Percentiles rank a stretch among this genome's conserved stretches.
Conservation (phyloP, 441 rosid genomes). For the Gossypium laxum region DNA sequence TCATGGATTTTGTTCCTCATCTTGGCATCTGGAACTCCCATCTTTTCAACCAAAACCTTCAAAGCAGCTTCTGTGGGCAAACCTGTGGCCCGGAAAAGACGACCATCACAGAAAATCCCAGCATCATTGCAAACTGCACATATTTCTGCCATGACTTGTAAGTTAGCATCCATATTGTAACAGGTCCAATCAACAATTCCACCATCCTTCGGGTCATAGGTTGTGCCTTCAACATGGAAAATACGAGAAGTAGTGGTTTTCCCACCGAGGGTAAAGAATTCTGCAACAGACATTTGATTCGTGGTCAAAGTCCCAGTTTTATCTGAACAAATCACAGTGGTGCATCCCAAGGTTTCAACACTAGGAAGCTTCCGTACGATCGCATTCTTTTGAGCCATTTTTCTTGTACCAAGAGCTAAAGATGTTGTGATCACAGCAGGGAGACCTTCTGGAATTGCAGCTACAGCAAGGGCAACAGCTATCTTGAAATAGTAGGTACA, state of each 20-base stretch:
- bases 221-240: constrained; percentile 72
- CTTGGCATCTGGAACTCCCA: constrained; percentile 62
- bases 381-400: constrained; percentile 90
- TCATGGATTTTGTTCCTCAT: constrained; percentile 41
- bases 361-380: constrained; percentile 82
- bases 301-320: constrained; percentile 88
- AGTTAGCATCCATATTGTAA: constrained; percentile 75
- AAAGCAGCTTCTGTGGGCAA: constrained; percentile 94
- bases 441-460: constrained; percentile 94
- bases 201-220: constrained; percentile 89
- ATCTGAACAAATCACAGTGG: constrained; percentile 23
- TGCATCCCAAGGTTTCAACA: constrained; percentile 89
- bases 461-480: constrained; percentile 84
- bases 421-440: constrained; percentile 90
- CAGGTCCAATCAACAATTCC: constrained; percentile 74
- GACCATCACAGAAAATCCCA: constrained; percentile 62
- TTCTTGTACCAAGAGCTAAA: constrained; percentile 76
- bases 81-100: constrained; percentile 67
- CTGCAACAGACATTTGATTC: constrained; percentile 79
- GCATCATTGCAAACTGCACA: constrained; percentile 84
- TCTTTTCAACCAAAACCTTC: constrained; percentile 81
- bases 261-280: constrained; percentile 68
- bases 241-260: constrained; percentile 41
- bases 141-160: constrained; percentile 70
- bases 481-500: constrained; percentile 87